Base-by-base conservation (phyloP, 148 eudicot species). In the Simmondsia chinensis region DNA sequence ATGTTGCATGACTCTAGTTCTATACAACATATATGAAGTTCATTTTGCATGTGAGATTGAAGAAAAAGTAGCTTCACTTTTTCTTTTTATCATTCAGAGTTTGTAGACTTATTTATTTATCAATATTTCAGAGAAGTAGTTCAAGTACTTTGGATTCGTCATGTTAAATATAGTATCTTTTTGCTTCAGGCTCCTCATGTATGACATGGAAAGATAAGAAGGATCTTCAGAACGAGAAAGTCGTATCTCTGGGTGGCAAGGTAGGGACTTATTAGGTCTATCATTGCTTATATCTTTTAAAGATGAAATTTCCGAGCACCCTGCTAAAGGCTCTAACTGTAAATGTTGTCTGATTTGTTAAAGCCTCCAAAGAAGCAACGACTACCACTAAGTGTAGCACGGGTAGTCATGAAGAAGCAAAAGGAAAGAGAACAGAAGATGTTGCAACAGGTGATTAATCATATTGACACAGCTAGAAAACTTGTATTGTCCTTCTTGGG, bases 141-240 rank as follows among this genome's bases (percentile, higher is more conserved):
- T 1, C 25, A 26, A 23, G 9, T 22, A 5, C 23, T 59, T 43
- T 31, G 5, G 5, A 7, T n/a, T 10, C 18, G 16, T 19, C 20
- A 11, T 27, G 17, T 21, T 24, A 16, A 13, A 22, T 60, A 33
- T 44, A 37, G 11, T 46, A 7, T 27, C 10, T 1, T 50, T 41
- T 13, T 33, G 21, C 35, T 63, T 37, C 68, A 84, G 95, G 82
- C 22, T 60, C 80, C 29, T 53, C 87, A 5, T 77, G 69, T 51
- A 78, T 89, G 97, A 76, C 93, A 59, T 84, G 95, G 95, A 84
- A 81, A 70, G 85, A 84, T 54, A 71, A 59, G 60, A 85, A 89
- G 69, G 85, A 74, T 48, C 54, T 89, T 76, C 93, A 89, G 56
- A 89, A 78, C 56, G 69, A 52, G 79, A 89, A 84, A 52, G 77